Evolutionary conservation across 2,329 filamentous ascomycete genomes (phyloP).

Genomic region (Fusarium tupiense): DNA sequence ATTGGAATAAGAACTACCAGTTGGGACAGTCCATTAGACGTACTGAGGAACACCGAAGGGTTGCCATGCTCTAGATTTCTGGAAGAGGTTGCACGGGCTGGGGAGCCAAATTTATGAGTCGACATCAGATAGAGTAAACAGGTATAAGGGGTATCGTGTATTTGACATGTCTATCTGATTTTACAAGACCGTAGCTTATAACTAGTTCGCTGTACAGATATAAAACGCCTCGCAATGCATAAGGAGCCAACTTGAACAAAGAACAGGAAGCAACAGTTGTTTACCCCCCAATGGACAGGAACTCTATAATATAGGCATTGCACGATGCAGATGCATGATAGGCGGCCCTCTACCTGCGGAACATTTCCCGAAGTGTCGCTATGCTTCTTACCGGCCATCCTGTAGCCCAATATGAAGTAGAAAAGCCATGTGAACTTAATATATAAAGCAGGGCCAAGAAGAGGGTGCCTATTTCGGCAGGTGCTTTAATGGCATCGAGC

Average conservation of each 20-base stretch:
- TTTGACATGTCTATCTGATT: constrained; percentile 11
- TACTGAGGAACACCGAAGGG: neutral
- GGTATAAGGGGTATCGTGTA: neutral
- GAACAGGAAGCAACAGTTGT: neutral
- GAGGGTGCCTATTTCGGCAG: neutral
- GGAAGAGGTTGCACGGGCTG: neutral
- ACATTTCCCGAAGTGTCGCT: constrained; percentile 6
- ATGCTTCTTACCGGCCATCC: neutral
- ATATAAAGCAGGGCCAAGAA: neutral
- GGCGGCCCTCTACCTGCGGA: neutral
- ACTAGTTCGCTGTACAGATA: neutral
- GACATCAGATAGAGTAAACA: too few species aligned
- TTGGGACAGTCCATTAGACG: neutral
- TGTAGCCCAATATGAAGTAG: neutral
- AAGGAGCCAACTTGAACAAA: neutral
- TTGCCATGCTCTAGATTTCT: neutral
- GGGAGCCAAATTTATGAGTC: neutral
- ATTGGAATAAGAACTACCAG: neutral
- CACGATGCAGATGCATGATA: neutral
- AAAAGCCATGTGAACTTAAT: neutral
- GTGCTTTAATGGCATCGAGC: constrained; percentile 11
- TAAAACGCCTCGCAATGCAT: constrained; percentile 34
- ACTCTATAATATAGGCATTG: neutral
- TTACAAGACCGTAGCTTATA: neutral
- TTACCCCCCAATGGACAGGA: neutral